Percentiles rank a stretch among this genome's conserved stretches.
phyloP scores from a whole-genome alignment of 2,329 filamentous ascomycete genomes.

The Teratosphaeriaceae sp. region DNA sequence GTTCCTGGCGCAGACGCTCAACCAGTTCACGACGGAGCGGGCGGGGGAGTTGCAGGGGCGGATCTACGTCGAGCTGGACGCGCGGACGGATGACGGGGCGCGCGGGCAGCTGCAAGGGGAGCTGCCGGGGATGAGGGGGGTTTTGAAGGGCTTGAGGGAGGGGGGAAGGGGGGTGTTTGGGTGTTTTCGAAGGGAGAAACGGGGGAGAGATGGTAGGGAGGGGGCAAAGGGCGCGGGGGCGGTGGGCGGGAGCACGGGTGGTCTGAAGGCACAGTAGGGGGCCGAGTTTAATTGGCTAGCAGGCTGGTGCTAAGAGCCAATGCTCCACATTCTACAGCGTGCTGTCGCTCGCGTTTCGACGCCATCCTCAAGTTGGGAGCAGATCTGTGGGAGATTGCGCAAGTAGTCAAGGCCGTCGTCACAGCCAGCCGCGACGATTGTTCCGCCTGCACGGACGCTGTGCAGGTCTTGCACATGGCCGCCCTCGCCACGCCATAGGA shows the following conservation, averaged over 20 bases:
- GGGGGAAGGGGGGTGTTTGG: slow-evolving; percentile 73
- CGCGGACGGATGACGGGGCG: slow-evolving; percentile 81
- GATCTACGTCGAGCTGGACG: slow-evolving; percentile 87
- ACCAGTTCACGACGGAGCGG: slow-evolving; percentile 78
- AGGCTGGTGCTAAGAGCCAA: too few species aligned
- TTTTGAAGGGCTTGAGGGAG: slow-evolving; percentile 77
- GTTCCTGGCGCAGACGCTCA: slow-evolving; percentile 90
- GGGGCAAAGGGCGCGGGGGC: not conserved
- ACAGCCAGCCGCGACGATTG: too few species aligned
- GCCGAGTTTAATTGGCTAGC: too few species aligned
- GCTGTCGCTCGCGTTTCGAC: too few species aligned
- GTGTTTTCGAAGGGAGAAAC: slow-evolving; percentile 23
- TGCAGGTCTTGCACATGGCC: too few species aligned
- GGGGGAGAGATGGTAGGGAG: slow-evolving; percentile 6
- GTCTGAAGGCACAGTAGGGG: too few species aligned
- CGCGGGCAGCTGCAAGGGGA: slow-evolving; percentile 74
- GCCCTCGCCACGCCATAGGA: too few species aligned
- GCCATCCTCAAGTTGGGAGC: too few species aligned
- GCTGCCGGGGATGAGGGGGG: slow-evolving; percentile 78
- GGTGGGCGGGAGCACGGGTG: not conserved
- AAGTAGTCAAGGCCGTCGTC: too few species aligned
- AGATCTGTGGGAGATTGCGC: too few species aligned
- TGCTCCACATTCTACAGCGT: too few species aligned
- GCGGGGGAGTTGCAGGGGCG: slow-evolving; percentile 77
- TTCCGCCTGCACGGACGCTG: too few species aligned